Conservation (phyloP, 2,329 filamentous ascomycete genomes). For the Colletotrichum truncatum region DNA sequence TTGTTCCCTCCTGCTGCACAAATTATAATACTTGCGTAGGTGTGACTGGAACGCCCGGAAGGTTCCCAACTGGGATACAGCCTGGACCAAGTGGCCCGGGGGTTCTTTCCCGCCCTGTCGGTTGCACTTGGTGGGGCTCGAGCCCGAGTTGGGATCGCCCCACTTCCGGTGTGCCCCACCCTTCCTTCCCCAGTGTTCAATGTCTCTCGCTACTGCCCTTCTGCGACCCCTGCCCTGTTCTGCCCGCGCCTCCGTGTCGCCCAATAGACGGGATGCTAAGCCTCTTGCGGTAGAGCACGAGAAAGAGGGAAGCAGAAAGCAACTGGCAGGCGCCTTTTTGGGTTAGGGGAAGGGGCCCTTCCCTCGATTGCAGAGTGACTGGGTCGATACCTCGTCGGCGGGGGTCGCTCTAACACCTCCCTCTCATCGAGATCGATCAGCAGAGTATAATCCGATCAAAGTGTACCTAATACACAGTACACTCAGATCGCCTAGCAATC, state of each 20-base stretch:
- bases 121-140: conserved; percentile 4
- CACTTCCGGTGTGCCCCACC: conserved; percentile 8
- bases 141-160: conserved; percentile 14
- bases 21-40: not conserved
- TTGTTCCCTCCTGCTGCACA: not conserved
- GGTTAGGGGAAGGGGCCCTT: not conserved
- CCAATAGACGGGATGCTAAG: not conserved
- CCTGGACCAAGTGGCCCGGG: conserved; percentile 10
- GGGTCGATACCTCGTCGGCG: not conserved
- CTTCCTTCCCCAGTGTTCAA: not conserved
- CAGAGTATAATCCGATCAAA: conserved; percentile 33
- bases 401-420: conserved; percentile 5
- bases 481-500: conserved; percentile 31
- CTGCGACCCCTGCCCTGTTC: conserved; percentile 4
- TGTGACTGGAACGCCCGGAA: not conserved
- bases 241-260: not conserved
- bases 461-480: too few species aligned
- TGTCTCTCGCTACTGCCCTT: not conserved
- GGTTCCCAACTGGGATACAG: not conserved
- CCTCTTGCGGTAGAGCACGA: conserved; percentile 6
- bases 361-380: conserved; percentile 12
- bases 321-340: not conserved
- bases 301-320: not conserved
- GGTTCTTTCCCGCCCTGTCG: conserved; percentile 16
- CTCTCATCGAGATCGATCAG: conserved; percentile 36